Conservation (phyloP, 164 flowering plant species). For the Stephania japonica region DNA sequence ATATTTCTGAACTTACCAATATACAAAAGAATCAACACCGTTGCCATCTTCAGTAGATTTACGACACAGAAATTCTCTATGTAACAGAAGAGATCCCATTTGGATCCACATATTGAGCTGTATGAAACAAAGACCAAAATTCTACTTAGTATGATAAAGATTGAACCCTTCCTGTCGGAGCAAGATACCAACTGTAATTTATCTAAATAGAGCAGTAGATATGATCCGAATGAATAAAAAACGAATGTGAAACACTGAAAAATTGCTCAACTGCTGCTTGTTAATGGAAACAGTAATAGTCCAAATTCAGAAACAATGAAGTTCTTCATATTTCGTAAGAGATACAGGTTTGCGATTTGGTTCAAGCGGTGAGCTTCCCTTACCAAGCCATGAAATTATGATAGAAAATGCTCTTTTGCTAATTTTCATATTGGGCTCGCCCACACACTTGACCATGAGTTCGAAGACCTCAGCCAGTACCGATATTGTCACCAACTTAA, state of each 20-base stretch:
- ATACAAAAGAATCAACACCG: conserved; percentile 33
- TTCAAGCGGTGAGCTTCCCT: no score
- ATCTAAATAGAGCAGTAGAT: not conserved
- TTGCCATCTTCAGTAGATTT: conserved; percentile 38
- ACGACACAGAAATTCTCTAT: conserved; percentile 50
- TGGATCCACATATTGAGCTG: conserved; percentile 39
- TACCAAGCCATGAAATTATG: no score
- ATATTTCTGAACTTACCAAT: conserved; percentile 27
- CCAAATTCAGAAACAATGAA: no score
- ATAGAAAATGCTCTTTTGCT: no score
- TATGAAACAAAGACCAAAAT: not conserved
- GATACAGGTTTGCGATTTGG: no score
- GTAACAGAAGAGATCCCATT: conserved; percentile 59
- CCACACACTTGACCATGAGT: no score
- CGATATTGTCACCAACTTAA: no score
- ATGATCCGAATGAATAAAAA: not conserved
- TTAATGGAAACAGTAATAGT: no score
- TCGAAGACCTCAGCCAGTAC: no score
- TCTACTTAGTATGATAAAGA: not conserved
- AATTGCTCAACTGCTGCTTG: no score
- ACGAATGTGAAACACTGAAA: not conserved
- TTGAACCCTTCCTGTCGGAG: not conserved
- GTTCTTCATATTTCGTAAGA: no score
- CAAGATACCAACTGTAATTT: not conserved
- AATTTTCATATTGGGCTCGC: no score